These are phyloP conservation scores for Elongisporangium senticosum DNA, from an alignment of 352 stramenopile genomes.

Conservation along the genomic window DNA sequence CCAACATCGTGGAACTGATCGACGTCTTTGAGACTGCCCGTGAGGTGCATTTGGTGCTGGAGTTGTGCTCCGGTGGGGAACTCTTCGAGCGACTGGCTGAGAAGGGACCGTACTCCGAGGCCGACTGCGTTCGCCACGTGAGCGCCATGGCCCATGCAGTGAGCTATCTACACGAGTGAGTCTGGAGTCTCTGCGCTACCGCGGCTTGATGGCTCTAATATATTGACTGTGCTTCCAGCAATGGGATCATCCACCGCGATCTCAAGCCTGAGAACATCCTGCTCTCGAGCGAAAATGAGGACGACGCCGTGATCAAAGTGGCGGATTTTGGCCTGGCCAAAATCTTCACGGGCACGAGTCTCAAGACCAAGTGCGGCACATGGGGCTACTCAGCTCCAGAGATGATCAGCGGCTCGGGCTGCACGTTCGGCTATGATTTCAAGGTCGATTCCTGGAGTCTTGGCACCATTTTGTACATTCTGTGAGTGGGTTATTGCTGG, in stretches of 20 bases:
- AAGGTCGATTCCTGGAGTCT: constrained; percentile 87
- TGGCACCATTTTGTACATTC: constrained; percentile 83
- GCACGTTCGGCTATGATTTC: constrained; percentile 69
- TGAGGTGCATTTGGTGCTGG: constrained; percentile 74
- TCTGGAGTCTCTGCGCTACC: constrained; percentile 4
- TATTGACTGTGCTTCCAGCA: constrained; percentile 19
- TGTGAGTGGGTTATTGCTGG: too few relatives aligned
- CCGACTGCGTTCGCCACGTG: constrained; percentile 71
- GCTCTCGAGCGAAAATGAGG: constrained; percentile 55
- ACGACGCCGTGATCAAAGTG: constrained; percentile 61
- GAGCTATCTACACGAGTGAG: constrained; percentile 65
- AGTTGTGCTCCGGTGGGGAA: constrained; percentile 77
- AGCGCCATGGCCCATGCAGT: constrained; percentile 61
- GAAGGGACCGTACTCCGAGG: constrained; percentile 79
- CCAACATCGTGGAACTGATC: constrained; percentile 75
- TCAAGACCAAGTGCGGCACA: constrained; percentile 81
- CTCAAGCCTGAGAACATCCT: constrained; percentile 85
- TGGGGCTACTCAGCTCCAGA: constrained; percentile 80
- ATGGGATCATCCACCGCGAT: constrained; percentile 77
- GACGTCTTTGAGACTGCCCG: constrained; percentile 77
- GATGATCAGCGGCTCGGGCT: constrained; percentile 75
- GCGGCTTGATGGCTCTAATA: neutral
- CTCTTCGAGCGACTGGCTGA: constrained; percentile 77
- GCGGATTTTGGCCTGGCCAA: constrained; percentile 86
- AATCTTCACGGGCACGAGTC: constrained; percentile 55